Evolutionary conservation across 2,329 filamentous ascomycete species (phyloP).

Genomic region (Talaromyces sp.): DNA sequence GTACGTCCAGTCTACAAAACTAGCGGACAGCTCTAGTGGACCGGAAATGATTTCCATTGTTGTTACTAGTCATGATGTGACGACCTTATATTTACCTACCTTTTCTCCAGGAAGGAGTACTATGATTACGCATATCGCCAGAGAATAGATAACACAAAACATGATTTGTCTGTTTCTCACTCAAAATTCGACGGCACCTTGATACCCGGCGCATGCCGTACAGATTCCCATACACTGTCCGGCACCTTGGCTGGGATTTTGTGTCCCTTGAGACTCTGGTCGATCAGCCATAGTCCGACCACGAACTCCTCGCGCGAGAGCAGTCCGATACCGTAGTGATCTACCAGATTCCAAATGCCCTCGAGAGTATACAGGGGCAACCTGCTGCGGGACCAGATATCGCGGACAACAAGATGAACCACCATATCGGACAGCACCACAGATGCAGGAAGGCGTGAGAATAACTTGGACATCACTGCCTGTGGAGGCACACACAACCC

Average conservation of each 20-base stretch:
- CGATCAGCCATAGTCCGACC: conserved; percentile 47
- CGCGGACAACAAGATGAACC: conserved; percentile 40
- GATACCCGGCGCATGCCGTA: conserved; percentile 34
- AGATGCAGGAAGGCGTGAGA: conserved; percentile 15
- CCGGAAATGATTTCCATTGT: not conserved
- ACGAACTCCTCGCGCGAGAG: conserved; percentile 43
- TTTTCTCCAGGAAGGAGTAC: not conserved
- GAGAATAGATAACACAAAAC: not conserved
- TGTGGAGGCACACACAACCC: conserved; percentile 30
- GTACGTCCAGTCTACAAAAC: not conserved
- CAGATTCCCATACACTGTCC: conserved; percentile 43
- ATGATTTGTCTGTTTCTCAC: not conserved
- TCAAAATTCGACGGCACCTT: conserved; percentile 16
- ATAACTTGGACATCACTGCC: conserved; percentile 9
- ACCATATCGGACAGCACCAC: conserved; percentile 32
- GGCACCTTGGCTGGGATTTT: conserved; percentile 42
- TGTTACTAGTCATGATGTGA: not conserved
- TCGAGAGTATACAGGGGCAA: conserved; percentile 33
- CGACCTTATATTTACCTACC: not conserved
- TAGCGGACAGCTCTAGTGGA: not conserved
- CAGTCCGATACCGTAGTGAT: conserved; percentile 29
- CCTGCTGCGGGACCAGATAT: conserved; percentile 45
- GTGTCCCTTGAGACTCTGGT: conserved; percentile 42
- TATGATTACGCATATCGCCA: not conserved
- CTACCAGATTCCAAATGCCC: conserved; percentile 43